Base-by-base conservation (phyloP, 371 early-diverging fungal genomes). In the Apophysomyces elegans region DNA sequence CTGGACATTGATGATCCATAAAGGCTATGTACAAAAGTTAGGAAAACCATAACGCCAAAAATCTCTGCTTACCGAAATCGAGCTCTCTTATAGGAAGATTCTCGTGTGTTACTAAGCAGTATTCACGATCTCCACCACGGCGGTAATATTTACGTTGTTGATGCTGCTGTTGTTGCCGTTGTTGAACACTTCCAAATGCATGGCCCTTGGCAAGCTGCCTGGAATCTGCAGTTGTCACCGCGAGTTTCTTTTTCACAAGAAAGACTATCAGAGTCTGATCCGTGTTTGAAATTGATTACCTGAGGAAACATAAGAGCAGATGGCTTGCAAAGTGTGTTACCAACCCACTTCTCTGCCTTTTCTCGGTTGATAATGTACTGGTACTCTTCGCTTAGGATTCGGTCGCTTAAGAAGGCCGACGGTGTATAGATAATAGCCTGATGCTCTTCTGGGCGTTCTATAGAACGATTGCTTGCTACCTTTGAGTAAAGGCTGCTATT, bases 321-420 rank as follows among this genome's bases (percentile, higher is more conserved):
- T 11, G 88, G 88, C 46, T 87, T 81, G 1, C 70, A 66, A 36
- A 87, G 68, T 8, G 80, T 73, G 56, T 78, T 84, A 1, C 86
- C 86, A 2, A 74, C 75, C 80, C 82, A 85, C 62, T 86, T 84
- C 8, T 76, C 79, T 1, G 77, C 57, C 44, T 77, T 74, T 7
- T 75, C 63, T 41, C 88, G 72, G 18, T 86, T 82, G 57, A 87
- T 37, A 6, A 87, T 80, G 58, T 87, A 87, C 37, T 86, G 81
- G 54, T 86, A 78, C 36, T 87, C 88, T 58, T 87, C 86, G 8
- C 86, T 76, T 1, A 87, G 60, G 7, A 71, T 71, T 5, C 82
- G 77, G 18, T 83, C 84, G 5, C 70, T 65, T 18, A 80, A 57
- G 59, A 74, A 80, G 0, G 67, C 32, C 4, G 73, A 65, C 12